phyloP scores from a whole-genome alignment of 768 basidiomycete genomes.

The Lentinula sp. region DNA sequence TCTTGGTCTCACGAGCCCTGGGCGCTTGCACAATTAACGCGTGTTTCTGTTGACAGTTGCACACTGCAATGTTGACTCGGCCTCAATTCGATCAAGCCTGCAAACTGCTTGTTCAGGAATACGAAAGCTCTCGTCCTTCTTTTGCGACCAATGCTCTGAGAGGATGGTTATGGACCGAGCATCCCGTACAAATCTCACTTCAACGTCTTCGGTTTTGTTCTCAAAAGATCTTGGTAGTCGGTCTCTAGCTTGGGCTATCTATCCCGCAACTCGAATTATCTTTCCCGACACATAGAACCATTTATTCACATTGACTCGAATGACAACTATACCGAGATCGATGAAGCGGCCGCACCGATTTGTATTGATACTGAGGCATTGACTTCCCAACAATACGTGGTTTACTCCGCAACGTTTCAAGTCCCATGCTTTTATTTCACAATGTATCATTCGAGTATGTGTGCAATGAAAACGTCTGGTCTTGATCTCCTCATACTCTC shows the following conservation, averaged over 20 bases:
- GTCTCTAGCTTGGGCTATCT: slow-evolving; percentile 40
- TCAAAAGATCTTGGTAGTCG: slow-evolving; percentile 19
- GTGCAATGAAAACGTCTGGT: background rate
- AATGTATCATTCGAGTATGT: slow-evolving; percentile 63
- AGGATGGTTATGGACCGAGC: slow-evolving; percentile 62
- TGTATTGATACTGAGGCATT: slow-evolving; percentile 24
- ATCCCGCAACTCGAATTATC: slow-evolving; percentile 27
- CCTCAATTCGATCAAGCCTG: slow-evolving; percentile 55
- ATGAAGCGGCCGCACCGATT: slow-evolving; percentile 29
- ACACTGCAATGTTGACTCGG: slow-evolving; percentile 42
- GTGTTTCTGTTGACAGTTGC: background rate
- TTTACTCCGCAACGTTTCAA: slow-evolving; percentile 72
- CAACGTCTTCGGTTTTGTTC: slow-evolving; percentile 2
- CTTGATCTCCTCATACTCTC: background rate
- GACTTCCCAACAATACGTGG: slow-evolving; percentile 58
- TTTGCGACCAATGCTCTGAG: slow-evolving; percentile 12
- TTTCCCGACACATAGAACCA: slow-evolving; percentile 6
- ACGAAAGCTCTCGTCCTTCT: background rate
- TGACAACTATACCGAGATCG: slow-evolving; percentile 22
- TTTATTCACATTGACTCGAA: slow-evolving; percentile 10
- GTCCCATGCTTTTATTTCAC: slow-evolving; percentile 85
- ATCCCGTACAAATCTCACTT: slow-evolving; percentile 33
- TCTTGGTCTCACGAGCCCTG: background rate
- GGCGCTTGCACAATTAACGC: background rate
- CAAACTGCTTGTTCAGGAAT: slow-evolving; percentile 38